A percentile compares a stretch with the other conserved stretches of the same genome.
These are phyloP conservation scores for Neofusicoccum sp. DNA, from an alignment of 2,329 filamentous ascomycete species.

Conservation along the genomic window DNA sequence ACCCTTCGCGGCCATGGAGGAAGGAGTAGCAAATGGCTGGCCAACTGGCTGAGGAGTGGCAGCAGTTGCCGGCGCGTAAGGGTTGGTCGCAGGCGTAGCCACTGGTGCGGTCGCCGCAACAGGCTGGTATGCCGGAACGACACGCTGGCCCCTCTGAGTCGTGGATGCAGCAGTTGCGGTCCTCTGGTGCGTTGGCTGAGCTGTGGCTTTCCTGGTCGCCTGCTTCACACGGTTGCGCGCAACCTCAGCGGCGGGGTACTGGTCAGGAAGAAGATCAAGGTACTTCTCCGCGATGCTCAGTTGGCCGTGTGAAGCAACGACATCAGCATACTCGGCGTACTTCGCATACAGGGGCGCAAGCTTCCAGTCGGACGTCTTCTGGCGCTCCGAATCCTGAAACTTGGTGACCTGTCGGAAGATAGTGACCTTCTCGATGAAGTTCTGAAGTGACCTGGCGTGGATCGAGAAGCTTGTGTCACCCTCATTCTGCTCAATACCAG, in stretches of 20 bases:
- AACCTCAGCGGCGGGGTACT: slow-evolving; percentile 83
- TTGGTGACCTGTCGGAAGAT: slow-evolving; percentile 93
- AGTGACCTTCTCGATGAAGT: slow-evolving; percentile 97
- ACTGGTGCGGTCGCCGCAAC: slow-evolving; percentile 24
- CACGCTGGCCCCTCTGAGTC: slow-evolving; percentile 33
- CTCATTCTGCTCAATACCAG: slow-evolving; percentile 65
- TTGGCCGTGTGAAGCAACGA: slow-evolving; percentile 86
- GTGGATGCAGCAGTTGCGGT: slow-evolving; percentile 38
- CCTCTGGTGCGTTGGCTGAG: slow-evolving; percentile 41
- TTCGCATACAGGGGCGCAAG: slow-evolving; percentile 85
- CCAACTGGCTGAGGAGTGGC: slow-evolving; percentile 29
- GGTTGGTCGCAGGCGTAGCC: slow-evolving; percentile 23
- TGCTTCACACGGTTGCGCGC: slow-evolving; percentile 81
- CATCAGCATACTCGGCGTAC: slow-evolving; percentile 95
- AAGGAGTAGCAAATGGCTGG: slow-evolving; percentile 34
- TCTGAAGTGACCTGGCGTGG: slow-evolving; percentile 82
- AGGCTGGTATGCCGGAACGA: slow-evolving; percentile 37
- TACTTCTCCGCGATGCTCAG: slow-evolving; percentile 86
- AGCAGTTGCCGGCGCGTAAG: slow-evolving; percentile 34
- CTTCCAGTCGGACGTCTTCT: slow-evolving; percentile 79
- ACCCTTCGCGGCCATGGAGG: slow-evolving; percentile 38
- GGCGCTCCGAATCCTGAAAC: slow-evolving; percentile 76
- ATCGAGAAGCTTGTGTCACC: slow-evolving; percentile 86
- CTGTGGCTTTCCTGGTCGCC: slow-evolving; percentile 66
- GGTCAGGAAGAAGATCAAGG: slow-evolving; percentile 76